These are phyloP conservation scores for Tylopilus sp. DNA, from an alignment of 768 basidiomycete species.

Conservation along the genomic window DNA sequence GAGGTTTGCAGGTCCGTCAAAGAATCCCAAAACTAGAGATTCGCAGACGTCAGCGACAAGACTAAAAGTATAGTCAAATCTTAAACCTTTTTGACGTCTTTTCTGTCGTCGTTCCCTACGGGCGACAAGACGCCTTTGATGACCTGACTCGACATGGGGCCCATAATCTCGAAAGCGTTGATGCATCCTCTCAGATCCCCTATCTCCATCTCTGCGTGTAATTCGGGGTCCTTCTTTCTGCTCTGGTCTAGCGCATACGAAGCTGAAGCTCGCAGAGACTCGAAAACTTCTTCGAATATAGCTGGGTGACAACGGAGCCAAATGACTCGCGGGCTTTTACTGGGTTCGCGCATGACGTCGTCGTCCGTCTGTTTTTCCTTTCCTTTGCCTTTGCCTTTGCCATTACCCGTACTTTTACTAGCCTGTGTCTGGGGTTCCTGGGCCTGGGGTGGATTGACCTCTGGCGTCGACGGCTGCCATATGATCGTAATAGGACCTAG, in stretches of 20 bases:
- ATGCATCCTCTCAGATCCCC: constrained; percentile 67
- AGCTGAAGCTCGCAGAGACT: constrained; percentile 48
- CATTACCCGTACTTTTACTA: constrained; percentile 8
- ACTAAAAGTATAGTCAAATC: background rate
- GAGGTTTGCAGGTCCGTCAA: constrained; percentile 61
- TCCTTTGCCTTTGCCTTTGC: constrained; percentile 20
- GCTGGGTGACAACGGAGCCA: constrained; percentile 85
- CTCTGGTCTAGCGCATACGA: constrained; percentile 45
- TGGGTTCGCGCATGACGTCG: constrained; percentile 1
- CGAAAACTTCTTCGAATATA: constrained; percentile 55
- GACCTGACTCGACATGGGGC: constrained; percentile 77
- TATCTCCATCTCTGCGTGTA: constrained; percentile 51
- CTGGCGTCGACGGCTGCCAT: constrained; percentile 52
- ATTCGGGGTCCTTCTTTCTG: constrained; percentile 21
- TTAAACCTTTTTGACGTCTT: constrained; percentile 58
- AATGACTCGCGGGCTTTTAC: constrained; percentile 39
- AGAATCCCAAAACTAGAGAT: constrained; percentile 47
- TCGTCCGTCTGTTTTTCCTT: constrained; percentile 34
- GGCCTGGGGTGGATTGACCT: background rate
- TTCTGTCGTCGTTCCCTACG: constrained; percentile 43
- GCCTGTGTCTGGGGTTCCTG: background rate
- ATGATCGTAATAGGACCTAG: constrained; percentile 71
- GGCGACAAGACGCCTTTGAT: constrained; percentile 60
- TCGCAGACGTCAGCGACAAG: constrained; percentile 2
- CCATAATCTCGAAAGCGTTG: constrained; percentile 87